Percentiles rank a stretch among this genome's conserved stretches.
These are phyloP conservation scores for Ophiostoma triangulosporum DNA, from an alignment of 2,329 filamentous ascomycete genomes.

Conservation along the genomic window DNA sequence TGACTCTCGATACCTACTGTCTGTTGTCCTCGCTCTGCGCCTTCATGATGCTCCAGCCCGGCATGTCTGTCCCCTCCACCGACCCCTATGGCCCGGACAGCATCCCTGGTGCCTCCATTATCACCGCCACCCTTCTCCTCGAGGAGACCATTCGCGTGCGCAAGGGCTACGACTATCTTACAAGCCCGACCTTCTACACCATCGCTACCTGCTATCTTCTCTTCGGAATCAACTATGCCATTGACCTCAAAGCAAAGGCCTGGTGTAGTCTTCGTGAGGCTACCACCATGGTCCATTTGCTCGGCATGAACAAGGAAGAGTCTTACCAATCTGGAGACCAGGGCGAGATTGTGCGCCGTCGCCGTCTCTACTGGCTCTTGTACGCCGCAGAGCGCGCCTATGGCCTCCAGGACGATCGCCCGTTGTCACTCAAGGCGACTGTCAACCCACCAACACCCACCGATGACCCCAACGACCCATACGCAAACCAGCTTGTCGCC, in stretches of 20 bases:
- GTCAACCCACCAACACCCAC: slow-evolving; percentile 50
- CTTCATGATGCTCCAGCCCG: slow-evolving; percentile 56
- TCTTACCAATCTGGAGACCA: slow-evolving; percentile 45
- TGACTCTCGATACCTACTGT: slow-evolving; percentile 50
- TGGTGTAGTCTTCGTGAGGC: slow-evolving; percentile 73
- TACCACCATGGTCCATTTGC: slow-evolving; percentile 52
- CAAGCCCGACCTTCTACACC: slow-evolving; percentile 40
- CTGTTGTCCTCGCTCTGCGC: slow-evolving; percentile 50
- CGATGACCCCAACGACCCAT: slow-evolving; percentile 45
- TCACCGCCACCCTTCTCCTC: slow-evolving; percentile 52
- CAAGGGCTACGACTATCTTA: slow-evolving; percentile 47
- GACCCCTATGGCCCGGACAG: slow-evolving; percentile 44
- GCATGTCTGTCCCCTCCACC: slow-evolving; percentile 40
- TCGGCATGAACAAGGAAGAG: slow-evolving; percentile 48
- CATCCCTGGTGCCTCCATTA: slow-evolving; percentile 44
- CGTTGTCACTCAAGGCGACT: slow-evolving; percentile 55
- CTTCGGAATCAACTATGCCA: slow-evolving; percentile 56
- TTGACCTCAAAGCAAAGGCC: slow-evolving; percentile 61
- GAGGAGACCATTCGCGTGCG: slow-evolving; percentile 54
- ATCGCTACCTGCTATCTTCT: slow-evolving; percentile 68
- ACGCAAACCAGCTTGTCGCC: slow-evolving; percentile 36
- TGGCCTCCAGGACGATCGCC: slow-evolving; percentile 55
- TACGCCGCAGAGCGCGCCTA: slow-evolving; percentile 61
- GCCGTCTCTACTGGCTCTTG: slow-evolving; percentile 60
- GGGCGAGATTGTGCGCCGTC: slow-evolving; percentile 47